Conservation (phyloP, 495 filamentous ascomycete species). For the Neurospora hispaniola region DNA sequence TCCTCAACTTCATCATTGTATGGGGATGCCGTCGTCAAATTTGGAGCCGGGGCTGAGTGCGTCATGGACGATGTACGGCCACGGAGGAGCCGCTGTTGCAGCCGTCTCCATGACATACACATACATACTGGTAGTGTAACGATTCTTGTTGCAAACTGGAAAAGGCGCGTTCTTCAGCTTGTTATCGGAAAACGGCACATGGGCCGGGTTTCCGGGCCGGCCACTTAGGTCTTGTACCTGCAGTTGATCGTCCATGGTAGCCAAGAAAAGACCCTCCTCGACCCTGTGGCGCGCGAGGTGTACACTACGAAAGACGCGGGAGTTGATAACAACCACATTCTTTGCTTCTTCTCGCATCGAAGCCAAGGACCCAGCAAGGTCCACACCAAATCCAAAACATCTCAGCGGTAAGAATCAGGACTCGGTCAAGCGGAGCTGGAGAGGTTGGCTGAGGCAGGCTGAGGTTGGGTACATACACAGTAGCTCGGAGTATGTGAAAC, state of each 20-base stretch:
- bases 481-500: background rate
- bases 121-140: background rate
- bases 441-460: background rate
- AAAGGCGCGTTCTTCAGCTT: background rate
- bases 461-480: background rate
- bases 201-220: background rate
- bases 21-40: background rate
- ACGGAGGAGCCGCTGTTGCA: background rate
- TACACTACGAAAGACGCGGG: background rate
- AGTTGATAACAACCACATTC: background rate
- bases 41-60: background rate
- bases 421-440: background rate
- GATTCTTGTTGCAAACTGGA: background rate
- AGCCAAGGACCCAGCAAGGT: background rate
- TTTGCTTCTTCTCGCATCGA: background rate
- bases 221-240: background rate
- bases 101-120: background rate
- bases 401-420: background rate
- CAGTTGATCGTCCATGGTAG: background rate
- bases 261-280: background rate
- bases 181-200: background rate
- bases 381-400: background rate
- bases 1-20: background rate
- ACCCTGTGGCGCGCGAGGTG: background rate
- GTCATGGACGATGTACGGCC: background rate